phyloP scores from a whole-genome alignment of 1,139 yeast genomes.

The Hemisphaericaspora subhashii region DNA sequence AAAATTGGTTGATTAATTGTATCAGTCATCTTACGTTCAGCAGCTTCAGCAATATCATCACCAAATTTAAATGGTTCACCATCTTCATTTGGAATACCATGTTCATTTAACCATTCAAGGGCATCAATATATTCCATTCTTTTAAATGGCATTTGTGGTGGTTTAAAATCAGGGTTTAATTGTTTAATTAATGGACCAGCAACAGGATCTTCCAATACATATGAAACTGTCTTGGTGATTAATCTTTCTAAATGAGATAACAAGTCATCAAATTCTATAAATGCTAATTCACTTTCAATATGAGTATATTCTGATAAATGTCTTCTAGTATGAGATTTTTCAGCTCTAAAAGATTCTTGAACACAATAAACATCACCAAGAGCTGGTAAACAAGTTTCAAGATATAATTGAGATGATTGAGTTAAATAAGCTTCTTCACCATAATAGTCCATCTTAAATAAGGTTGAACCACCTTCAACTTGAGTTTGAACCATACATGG shows the following conservation, averaged over 20 bases:
- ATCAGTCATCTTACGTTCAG: constrained; percentile 98
- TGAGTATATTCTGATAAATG: constrained; percentile 97
- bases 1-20: constrained; percentile 88
- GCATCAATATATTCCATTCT: constrained; percentile 92
- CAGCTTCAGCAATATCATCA: constrained; percentile 99
- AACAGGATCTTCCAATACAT: constrained; percentile 83
- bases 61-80: constrained; percentile 92
- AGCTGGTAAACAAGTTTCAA: constrained; percentile 95
- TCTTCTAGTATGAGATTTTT: constrained; percentile 97
- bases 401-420: constrained; percentile 94
- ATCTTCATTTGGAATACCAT: constrained; percentile 90
- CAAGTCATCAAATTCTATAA: constrained; percentile 82
- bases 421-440: constrained; percentile 97
- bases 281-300: constrained; percentile 90
- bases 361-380: constrained; percentile 96
- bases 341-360: constrained; percentile 99
- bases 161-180: constrained; percentile 85
- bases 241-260: constrained; percentile 81
- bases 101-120: constrained; percentile 94
- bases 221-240: constrained; percentile 66
- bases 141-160: constrained; percentile 84
- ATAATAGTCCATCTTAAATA: constrained; percentile 90
- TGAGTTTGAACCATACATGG: constrained; percentile 99
- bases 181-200: constrained; percentile 88
- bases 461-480: constrained; percentile 98